These are phyloP conservation scores for Aegilops longissima DNA, from an alignment of 176 grass and related monocot species.

Conservation along the genomic window DNA sequence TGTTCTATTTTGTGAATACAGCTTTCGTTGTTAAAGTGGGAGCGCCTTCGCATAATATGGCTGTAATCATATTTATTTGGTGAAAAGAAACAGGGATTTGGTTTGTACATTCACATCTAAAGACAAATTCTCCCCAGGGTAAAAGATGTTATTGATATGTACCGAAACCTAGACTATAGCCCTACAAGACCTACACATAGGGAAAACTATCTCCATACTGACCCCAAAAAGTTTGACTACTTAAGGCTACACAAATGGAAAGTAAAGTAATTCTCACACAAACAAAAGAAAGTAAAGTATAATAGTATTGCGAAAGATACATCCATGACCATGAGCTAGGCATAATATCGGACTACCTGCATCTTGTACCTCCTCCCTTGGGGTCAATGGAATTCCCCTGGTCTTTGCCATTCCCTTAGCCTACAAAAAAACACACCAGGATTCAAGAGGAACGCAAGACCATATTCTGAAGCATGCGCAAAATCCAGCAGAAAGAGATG, in stretches of 20 bases:
- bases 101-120: neutral
- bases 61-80: neutral
- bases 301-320: neutral
- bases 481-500: neutral
- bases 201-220: neutral
- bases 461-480: neutral
- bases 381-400: constrained; percentile 56
- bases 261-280: neutral
- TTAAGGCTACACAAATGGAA: neutral
- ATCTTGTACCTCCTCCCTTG: constrained; percentile 68
- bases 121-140: neutral
- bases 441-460: too few species aligned
- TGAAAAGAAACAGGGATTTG: neutral
- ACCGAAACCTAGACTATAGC: neutral
- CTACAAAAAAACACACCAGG: constrained; percentile 35
- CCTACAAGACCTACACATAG: neutral
- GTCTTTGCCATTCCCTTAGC: constrained; percentile 93
- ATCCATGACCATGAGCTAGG: neutral
- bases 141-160: neutral
- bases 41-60: neutral
- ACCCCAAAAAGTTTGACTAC: neutral
- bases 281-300: neutral
- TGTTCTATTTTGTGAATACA: neutral
- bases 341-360: constrained; percentile 52
- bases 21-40: neutral